phyloP scores from a whole-genome alignment of 2,329 filamentous ascomycete species.

The Hansfordia pulvinata region DNA sequence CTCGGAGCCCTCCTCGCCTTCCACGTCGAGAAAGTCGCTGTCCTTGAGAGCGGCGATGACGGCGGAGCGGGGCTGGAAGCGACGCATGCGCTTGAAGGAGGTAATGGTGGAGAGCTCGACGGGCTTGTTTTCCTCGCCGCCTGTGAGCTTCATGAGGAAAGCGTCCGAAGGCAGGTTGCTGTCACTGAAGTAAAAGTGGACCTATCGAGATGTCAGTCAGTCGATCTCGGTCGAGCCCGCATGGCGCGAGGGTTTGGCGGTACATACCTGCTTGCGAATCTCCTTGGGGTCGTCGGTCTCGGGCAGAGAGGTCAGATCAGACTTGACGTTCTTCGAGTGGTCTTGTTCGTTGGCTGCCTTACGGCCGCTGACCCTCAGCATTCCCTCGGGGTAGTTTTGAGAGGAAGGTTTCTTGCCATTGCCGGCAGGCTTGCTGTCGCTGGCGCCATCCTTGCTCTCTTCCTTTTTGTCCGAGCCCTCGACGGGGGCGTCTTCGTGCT shows the following conservation, averaged over 20 bases:
- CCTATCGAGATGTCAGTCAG: slow-evolving; percentile 19
- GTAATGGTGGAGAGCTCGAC: slow-evolving; percentile 66
- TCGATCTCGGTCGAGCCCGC: no score
- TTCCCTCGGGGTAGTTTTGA: slow-evolving; percentile 12
- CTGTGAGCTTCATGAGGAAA: slow-evolving; percentile 68
- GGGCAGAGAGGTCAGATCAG: slow-evolving; percentile 51
- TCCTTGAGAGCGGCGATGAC: slow-evolving; percentile 74
- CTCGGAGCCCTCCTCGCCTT: slow-evolving; percentile 61
- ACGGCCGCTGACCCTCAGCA: slow-evolving; percentile 30
- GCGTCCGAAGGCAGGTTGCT: slow-evolving; percentile 65
- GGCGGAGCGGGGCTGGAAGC: slow-evolving; percentile 77
- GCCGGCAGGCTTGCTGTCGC: slow-evolving; percentile 9
- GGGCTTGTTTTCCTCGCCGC: slow-evolving; percentile 68
- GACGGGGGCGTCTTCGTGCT: slow-evolving; percentile 11
- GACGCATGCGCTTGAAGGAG: slow-evolving; percentile 90
- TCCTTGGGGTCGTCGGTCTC: slow-evolving; percentile 65
- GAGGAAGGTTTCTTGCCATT: slow-evolving; percentile 2
- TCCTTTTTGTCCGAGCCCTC: slow-evolving; percentile 13
- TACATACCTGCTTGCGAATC: slow-evolving; percentile 68
- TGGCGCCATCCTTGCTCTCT: slow-evolving; percentile 10
- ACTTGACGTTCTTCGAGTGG: slow-evolving; percentile 49
- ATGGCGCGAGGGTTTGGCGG: slow-evolving; percentile 1
- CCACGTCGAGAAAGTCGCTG: slow-evolving; percentile 59
- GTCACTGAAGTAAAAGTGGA: slow-evolving; percentile 37
- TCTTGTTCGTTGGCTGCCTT: slow-evolving; percentile 20